Conservation (phyloP, 2,329 filamentous ascomycete genomes). For the Zymoseptoria pseudotritici region DNA sequence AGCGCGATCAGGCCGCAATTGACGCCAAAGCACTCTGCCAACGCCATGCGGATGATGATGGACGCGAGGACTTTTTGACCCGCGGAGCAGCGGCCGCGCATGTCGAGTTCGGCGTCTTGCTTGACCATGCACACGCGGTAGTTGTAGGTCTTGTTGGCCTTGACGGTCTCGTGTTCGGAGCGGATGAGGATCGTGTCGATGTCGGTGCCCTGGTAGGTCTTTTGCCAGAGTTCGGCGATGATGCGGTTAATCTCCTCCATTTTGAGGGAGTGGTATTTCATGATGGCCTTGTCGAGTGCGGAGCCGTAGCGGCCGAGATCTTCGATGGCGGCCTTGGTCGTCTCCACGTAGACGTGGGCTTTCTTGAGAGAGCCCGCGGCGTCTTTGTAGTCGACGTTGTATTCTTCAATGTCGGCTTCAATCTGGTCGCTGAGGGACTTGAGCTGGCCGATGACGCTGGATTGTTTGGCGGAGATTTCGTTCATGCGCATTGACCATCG, state of each 20-base stretch:
- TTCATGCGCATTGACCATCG: conserved; percentile 61
- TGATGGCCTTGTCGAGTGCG: conserved; percentile 91
- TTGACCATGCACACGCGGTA: conserved; percentile 98
- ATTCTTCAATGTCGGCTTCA: conserved; percentile 64
- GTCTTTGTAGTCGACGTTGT: conserved; percentile 78
- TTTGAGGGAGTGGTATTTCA: conserved; percentile 92
- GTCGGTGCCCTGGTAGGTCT: conserved; percentile 93
- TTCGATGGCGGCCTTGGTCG: conserved; percentile 86
- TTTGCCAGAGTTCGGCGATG: conserved; percentile 92
- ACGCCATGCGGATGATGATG: conserved; percentile 93
- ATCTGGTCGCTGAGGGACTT: conserved; percentile 80
- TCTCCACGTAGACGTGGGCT: conserved; percentile 80
- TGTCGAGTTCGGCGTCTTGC: conserved; percentile 96
- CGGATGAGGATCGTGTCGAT: conserved; percentile 94
- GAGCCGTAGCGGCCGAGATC: conserved; percentile 75
- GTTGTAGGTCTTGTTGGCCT: conserved; percentile 80
- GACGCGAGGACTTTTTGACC: conserved; percentile 94
- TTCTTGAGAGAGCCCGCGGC: conserved; percentile 75
- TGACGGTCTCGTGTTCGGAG: conserved; percentile 63
- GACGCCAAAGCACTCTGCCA: conserved; percentile 92
- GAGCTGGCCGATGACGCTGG: conserved; percentile 68
- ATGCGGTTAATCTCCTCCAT: conserved; percentile 98
- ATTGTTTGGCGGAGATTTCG: conserved; percentile 62
- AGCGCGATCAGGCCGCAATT: conserved; percentile 95
- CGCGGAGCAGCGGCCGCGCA: conserved; percentile 94